Conservation (phyloP, 176 grass and related monocot species). For the Bonia amplexicaulis region DNA sequence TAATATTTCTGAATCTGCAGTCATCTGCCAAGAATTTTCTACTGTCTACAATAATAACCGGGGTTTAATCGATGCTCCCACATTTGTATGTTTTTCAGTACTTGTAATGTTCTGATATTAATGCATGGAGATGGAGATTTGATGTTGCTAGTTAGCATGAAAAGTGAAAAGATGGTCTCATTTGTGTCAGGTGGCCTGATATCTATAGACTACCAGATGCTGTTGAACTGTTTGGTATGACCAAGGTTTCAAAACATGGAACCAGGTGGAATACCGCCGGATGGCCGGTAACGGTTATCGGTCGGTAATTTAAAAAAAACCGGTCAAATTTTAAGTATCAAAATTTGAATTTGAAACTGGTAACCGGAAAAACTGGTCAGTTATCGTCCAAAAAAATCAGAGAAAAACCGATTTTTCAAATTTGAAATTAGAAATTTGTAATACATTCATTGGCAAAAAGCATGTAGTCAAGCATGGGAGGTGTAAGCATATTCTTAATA, state of each 20-base stretch:
- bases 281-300: too few species aligned
- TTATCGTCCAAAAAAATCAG: fast-evolving
- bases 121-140: neutral
- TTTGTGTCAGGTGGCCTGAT: neutral
- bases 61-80: neutral
- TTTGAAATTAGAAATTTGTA: too few species aligned
- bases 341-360: too few species aligned
- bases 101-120: neutral
- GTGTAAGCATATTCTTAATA: too few species aligned
- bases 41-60: constrained; percentile 16
- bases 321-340: too few species aligned
- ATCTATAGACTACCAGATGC: neutral
- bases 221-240: neutral
- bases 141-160: neutral
- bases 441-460: too few species aligned
- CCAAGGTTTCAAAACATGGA: too few species aligned
- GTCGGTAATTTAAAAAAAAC: too few species aligned
- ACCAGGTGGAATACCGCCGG: too few species aligned
- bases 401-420: too few species aligned
- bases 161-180: neutral
- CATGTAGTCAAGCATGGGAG: too few species aligned
- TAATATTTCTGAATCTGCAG: constrained; percentile 37
- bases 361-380: too few species aligned
- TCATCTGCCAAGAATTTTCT: constrained; percentile 22
- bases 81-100: neutral